A percentile compares a stretch with the other conserved stretches of the same genome.
Conservation (phyloP, 805 yeast species). For the Sugiyamaella marilandica region DNA sequence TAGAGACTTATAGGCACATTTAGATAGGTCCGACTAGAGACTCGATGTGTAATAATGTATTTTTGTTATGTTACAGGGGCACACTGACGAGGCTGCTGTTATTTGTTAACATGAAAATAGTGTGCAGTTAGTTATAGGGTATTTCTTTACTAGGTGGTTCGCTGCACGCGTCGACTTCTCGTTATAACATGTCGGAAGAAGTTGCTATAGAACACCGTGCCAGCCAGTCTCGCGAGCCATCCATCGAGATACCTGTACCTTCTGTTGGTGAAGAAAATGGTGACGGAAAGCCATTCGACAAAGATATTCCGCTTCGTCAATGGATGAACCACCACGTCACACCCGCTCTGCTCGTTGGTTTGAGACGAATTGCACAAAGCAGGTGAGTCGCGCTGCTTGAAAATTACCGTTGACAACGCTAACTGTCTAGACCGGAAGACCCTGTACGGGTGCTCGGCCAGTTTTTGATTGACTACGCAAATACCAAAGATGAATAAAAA, state of each 20-base stretch:
- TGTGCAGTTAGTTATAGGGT: too few species aligned
- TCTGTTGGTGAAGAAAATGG: not conserved
- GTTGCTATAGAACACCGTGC: not conserved
- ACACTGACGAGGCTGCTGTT: too few species aligned
- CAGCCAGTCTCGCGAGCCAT: not conserved
- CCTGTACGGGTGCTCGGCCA: constrained; percentile 25
- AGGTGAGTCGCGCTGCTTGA: constrained; percentile 22
- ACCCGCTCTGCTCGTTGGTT: constrained; percentile 58
- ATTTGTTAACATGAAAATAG: too few species aligned
- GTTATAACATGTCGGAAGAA: not conserved
- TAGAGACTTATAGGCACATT: not conserved
- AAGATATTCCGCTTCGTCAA: constrained; percentile 53
- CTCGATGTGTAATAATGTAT: not conserved
- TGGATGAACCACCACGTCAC: constrained; percentile 65
- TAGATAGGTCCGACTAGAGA: not conserved
- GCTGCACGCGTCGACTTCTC: not conserved
- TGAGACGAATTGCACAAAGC: constrained; percentile 47
- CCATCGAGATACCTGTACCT: not conserved
- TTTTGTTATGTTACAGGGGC: not conserved
- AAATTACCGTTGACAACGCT: not conserved
- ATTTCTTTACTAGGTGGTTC: too few species aligned
- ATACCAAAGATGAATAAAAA: not conserved
- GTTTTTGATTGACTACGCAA: constrained; percentile 20
- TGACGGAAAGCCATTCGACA: not conserved
- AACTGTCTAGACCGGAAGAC: constrained; percentile 19